Evolutionary conservation across 208 protist genomes (phyloP), one percentile per base, ranked within the genome.

Genomic region (Leishmania tarentolae): DNA sequence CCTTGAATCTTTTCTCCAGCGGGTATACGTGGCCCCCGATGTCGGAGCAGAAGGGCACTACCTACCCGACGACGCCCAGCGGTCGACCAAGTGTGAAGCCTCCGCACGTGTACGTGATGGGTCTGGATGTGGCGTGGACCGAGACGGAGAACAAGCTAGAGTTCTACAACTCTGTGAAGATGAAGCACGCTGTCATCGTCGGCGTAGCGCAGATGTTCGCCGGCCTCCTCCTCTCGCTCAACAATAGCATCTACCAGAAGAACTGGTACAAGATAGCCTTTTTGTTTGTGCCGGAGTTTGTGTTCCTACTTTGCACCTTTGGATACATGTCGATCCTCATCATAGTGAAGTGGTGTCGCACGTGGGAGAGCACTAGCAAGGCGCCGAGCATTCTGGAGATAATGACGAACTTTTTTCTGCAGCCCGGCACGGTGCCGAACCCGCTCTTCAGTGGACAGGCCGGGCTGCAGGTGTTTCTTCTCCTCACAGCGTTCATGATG

Each of bases 81-180:
- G 88, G 88, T 0, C 42, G 37, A 28, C 88, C 87, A 13, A 85
- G 73, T 61, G 86, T 94, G 66, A 89, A 90, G 83, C 91, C 91
- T 24, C 31, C 79, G 11, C 83, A 83, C 85, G 82, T 90, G 37
- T 92, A 92, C 68, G 83, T 88, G 19, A 83, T 98, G 78, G 95
- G 97, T 42, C 78, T 98, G 40, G 96, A 98, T 80, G 88, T 91
- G 24, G 92, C 91, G 47, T 99, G 97, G 97, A 86, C 88, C 9
- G 97, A 96, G 78, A 92, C 97, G 47, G 91, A 98, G 24, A 99
- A 99, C 86, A 98, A 99, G 81, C 88, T 99, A 28, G 93, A 96
- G 47, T 99, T 98, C 86, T 98, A 98, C 86, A 99, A 99, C 93
- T 99, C 97, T 28, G 92, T 99, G 79, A 99, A 99, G 90, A 99